Evolutionary conservation across 2,329 filamentous ascomycete genomes (phyloP).

Genomic region (Xylaria hypoxylon): DNA sequence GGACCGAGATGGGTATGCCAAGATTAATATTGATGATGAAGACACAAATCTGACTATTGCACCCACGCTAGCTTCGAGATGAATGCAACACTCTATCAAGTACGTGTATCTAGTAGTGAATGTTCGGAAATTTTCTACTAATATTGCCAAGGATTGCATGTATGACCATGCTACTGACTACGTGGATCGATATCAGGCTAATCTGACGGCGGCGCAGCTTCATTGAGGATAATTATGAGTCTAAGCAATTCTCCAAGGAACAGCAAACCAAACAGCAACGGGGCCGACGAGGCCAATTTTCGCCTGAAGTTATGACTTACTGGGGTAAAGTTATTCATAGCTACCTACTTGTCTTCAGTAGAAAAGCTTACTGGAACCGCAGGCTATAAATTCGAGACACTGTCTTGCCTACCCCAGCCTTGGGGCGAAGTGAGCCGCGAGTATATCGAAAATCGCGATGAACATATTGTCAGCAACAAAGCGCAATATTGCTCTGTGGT

Average conservation of each 20-base stretch:
- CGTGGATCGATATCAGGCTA: background rate
- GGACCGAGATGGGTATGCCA: slow-evolving; percentile 76
- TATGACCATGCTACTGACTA: slow-evolving; percentile 50
- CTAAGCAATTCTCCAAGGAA: slow-evolving; percentile 72
- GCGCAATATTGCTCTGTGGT: slow-evolving; percentile 97
- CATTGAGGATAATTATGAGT: slow-evolving; percentile 88
- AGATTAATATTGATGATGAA: slow-evolving; percentile 16
- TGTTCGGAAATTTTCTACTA: slow-evolving; percentile 29
- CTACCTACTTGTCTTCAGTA: background rate
- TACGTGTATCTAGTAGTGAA: slow-evolving; percentile 57
- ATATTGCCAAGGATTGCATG: slow-evolving; percentile 62
- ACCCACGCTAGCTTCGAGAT: slow-evolving; percentile 79
- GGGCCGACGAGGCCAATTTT: slow-evolving; percentile 57
- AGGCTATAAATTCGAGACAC: slow-evolving; percentile 97
- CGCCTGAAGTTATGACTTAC: slow-evolving; percentile 87
- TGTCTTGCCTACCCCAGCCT: slow-evolving; percentile 78
- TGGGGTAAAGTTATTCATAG: slow-evolving; percentile 72
- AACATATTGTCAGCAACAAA: slow-evolving; percentile 83
- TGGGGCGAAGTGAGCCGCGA: slow-evolving; percentile 80
- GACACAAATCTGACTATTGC: slow-evolving; percentile 8
- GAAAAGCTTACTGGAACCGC: slow-evolving; percentile 23
- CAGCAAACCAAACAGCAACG: slow-evolving; percentile 68
- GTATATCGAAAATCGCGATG: slow-evolving; percentile 80
- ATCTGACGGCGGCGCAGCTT: slow-evolving; percentile 66
- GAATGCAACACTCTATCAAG: slow-evolving; percentile 93